phyloP scores from a whole-genome alignment of 2,329 filamentous ascomycete genomes.

The Aspergillus felis region DNA sequence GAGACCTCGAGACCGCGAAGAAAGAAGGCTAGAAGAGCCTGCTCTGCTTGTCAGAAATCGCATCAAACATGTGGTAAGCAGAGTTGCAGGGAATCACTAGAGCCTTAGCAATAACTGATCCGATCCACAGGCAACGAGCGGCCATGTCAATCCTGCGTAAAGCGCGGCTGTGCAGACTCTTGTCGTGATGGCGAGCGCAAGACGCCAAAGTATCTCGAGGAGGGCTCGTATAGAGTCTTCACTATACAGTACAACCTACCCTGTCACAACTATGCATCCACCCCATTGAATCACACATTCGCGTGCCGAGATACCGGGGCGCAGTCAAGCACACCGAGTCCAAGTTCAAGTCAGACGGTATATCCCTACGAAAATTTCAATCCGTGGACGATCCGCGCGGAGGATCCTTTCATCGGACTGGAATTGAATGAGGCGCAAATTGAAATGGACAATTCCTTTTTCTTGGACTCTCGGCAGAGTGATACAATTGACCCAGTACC shows the following conservation, averaged over 20 bases:
- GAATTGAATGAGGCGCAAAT: background rate
- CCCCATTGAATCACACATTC: background rate
- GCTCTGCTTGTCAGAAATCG: background rate
- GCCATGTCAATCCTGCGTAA: background rate
- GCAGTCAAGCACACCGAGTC: background rate
- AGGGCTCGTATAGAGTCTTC: background rate
- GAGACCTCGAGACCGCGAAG: background rate
- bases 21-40: background rate
- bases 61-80: background rate
- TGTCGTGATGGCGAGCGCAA: background rate
- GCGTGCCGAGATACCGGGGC: background rate
- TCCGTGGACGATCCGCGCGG: background rate
- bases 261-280: background rate
- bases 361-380: background rate
- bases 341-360: background rate
- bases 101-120: background rate
- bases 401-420: background rate
- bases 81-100: no score
- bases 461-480: background rate
- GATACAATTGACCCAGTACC: no score
- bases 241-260: background rate
- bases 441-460: background rate
- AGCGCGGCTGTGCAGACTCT: background rate
- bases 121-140: background rate
- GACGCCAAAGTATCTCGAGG: slow-evolving; percentile 1